phyloP scores from a whole-genome alignment of 345 rosid genomes.

The Hibiscus syriacus region DNA sequence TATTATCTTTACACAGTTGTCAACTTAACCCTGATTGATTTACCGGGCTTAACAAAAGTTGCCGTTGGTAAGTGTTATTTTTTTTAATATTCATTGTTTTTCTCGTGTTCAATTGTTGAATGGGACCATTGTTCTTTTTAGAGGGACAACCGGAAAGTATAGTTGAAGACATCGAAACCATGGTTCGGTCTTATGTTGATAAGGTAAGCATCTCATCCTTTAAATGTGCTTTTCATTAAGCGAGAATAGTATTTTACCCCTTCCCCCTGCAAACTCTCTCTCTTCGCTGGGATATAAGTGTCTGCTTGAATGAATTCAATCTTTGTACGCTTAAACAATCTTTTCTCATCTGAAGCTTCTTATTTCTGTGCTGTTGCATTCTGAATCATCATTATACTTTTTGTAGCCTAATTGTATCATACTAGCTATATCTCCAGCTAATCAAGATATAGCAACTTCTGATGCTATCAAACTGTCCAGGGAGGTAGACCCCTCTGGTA shows the following conservation, averaged over 20 bases:
- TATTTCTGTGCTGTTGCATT: not conserved
- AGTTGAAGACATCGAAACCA: conserved; percentile 50
- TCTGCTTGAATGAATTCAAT: not conserved
- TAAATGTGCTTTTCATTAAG: not conserved
- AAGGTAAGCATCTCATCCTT: conserved; percentile 31
- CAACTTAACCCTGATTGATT: conserved; percentile 59
- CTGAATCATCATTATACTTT: not conserved
- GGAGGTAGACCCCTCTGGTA: conserved; percentile 59
- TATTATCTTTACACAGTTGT: conserved; percentile 35
- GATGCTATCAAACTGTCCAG: conserved; percentile 69
- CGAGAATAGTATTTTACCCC: not conserved
- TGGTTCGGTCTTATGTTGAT: conserved; percentile 56
- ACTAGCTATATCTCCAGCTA: conserved; percentile 65
- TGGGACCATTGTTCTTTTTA: conserved; percentile 13
- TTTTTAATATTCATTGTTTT: not conserved
- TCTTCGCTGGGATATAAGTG: not conserved
- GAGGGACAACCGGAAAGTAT: conserved; percentile 64
- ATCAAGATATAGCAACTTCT: conserved; percentile 70
- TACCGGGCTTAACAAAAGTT: conserved; percentile 71
- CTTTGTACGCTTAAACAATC: not conserved
- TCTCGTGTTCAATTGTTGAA: not conserved
- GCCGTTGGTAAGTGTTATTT: conserved; percentile 40
- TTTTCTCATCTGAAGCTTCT: not conserved
- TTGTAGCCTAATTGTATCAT: conserved; percentile 49
- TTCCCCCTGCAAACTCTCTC: not conserved